phyloP scores from a whole-genome alignment of 2,329 filamentous ascomycete species.

The Chaetomiaceae sp. region DNA sequence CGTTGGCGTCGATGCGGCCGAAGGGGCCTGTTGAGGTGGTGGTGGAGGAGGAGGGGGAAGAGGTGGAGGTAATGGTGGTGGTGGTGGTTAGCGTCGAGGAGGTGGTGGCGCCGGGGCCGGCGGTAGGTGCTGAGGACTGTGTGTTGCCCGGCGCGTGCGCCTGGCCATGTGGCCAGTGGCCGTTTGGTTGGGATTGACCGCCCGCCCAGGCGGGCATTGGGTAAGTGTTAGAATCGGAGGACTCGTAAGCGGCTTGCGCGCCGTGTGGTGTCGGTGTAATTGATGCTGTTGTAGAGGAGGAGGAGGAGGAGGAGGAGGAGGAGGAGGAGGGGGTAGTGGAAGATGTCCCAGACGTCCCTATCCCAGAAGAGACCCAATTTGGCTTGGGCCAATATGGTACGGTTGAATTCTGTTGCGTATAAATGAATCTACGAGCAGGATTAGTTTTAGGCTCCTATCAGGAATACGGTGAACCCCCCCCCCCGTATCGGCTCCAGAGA shows the following conservation, averaged over 20 bases:
- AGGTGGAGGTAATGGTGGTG: neutral
- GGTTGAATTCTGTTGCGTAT: conserved; percentile 46
- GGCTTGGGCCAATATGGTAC: conserved; percentile 12
- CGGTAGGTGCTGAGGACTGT: too few species aligned
- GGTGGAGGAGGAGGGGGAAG: conserved; percentile 5
- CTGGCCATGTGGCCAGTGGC: neutral
- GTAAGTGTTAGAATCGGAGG: too few species aligned
- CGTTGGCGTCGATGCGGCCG: conserved; percentile 15
- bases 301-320: neutral
- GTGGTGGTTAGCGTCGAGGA: neutral
- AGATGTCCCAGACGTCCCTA: conserved; percentile 9
- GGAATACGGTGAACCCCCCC: too few species aligned
- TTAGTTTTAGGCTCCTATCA: too few species aligned
- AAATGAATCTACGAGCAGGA: conserved; percentile 40
- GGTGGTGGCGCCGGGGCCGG: too few species aligned
- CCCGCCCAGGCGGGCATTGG: too few species aligned
- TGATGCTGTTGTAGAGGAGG: neutral
- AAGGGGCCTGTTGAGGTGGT: conserved; percentile 11
- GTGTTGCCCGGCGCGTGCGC: neutral
- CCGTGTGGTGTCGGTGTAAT: too few species aligned
- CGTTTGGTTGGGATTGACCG: neutral
- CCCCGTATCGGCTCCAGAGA: too few species aligned
- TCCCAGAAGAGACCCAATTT: conserved; percentile 10
- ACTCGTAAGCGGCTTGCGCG: too few species aligned
- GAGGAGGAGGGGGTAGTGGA: neutral